A percentile compares a stretch with the other conserved stretches of the same genome.
These are phyloP conservation scores for Pseudozyma tsukubaensis DNA, from an alignment of 1,284 basidiomycete species.

Conservation along the genomic window DNA sequence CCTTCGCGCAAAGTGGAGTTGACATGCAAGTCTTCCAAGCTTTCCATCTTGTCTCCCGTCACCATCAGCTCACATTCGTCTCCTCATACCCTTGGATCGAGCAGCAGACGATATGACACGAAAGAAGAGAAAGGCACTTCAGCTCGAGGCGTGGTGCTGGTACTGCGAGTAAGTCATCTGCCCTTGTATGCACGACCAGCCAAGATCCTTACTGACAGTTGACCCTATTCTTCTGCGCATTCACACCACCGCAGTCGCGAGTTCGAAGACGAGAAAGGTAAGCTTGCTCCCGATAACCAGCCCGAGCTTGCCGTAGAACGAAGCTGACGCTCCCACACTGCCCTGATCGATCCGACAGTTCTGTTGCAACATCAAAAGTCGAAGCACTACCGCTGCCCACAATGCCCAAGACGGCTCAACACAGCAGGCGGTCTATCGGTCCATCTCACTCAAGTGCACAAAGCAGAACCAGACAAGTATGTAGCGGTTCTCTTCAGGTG, in stretches of 20 bases:
- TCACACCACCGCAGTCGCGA: constrained; percentile 55
- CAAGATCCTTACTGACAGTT: constrained; percentile 5
- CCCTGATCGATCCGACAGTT: constrained; percentile 72
- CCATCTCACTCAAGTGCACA: constrained; percentile 98
- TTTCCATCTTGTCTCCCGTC: not conserved
- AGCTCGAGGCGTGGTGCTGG: constrained; percentile 85
- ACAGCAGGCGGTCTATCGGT: constrained; percentile 98
- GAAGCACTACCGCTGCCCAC: constrained; percentile 97
- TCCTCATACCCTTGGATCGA: not conserved
- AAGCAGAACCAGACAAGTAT: constrained; percentile 94
- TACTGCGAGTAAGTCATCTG: constrained; percentile 86
- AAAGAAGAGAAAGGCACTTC: constrained; percentile 67
- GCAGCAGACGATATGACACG: constrained; percentile 56
- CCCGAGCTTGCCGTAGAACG: not conserved
- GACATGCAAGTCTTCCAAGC: not conserved
- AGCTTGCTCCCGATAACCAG: not conserved
- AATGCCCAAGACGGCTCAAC: constrained; percentile 94
- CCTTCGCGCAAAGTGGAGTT: constrained; percentile 22
- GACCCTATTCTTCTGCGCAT: constrained; percentile 1
- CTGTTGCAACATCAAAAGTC: constrained; percentile 99
- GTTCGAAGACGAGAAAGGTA: constrained; percentile 68
- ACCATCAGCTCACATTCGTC: constrained; percentile 3
- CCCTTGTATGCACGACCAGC: no score
- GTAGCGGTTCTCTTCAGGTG: constrained; percentile 68
- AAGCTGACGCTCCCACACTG: not conserved